phyloP scores from a whole-genome alignment of 345 rosid genomes.

The Brassica napus region Da-Ae NC_063445.1:54197001-54197500 shows the following conservation, averaged over 20 bases:
- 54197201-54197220: too few relatives aligned
- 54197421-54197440: neutral
- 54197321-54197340: too few relatives aligned
- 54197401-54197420: neutral
- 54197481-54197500: conserved; percentile 49
- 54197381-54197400: too few relatives aligned
- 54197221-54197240: too few relatives aligned
- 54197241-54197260: too few relatives aligned
- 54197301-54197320: too few relatives aligned
- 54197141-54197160: neutral
- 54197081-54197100: conserved; percentile 61
- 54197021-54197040: conserved; percentile 52
- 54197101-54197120: conserved; percentile 59
- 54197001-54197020: conserved; percentile 21
- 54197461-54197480: conserved; percentile 28
- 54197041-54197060: conserved; percentile 40
- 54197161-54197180: neutral
- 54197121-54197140: conserved; percentile 15
- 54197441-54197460: neutral
- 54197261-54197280: too few relatives aligned
- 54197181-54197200: too few relatives aligned
- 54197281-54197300: too few relatives aligned
- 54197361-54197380: too few relatives aligned
- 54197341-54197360: too few relatives aligned
- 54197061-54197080: neutral